Evolutionary conservation across 805 yeast species (phyloP).

Genomic region (Candida pini): DNA sequence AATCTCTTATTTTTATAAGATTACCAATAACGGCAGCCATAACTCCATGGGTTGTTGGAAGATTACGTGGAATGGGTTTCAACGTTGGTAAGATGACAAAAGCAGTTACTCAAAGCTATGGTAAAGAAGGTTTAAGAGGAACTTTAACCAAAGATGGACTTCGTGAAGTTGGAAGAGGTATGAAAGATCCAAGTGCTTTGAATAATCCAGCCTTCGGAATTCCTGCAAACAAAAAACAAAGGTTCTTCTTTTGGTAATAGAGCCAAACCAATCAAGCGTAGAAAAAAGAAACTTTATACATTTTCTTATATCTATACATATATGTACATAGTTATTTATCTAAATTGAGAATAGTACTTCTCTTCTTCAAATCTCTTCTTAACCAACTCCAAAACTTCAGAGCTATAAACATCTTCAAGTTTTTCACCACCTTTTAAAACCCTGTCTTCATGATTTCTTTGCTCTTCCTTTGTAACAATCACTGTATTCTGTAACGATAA

Average conservation of each 20-base stretch:
- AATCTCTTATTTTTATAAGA: constrained; percentile 75
- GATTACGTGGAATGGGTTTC: constrained; percentile 73
- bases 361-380: constrained; percentile 70
- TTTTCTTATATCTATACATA: background rate
- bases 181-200: constrained; percentile 35
- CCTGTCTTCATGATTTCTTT: constrained; percentile 67
- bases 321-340: constrained; percentile 14
- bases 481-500: constrained; percentile 75
- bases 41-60: constrained; percentile 71
- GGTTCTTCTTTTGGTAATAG: constrained; percentile 50
- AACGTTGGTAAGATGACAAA: constrained; percentile 55
- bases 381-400: constrained; percentile 52
- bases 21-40: constrained; percentile 89
- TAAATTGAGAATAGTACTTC: constrained; percentile 57
- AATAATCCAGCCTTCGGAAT: constrained; percentile 46
- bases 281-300: background rate
- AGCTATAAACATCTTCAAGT: constrained; percentile 57
- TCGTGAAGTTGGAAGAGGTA: constrained; percentile 17
- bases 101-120: constrained; percentile 21
- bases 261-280: background rate
- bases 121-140: constrained; percentile 22
- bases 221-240: constrained; percentile 43
- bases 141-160: constrained; percentile 21
- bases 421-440: constrained; percentile 65
- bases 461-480: constrained; percentile 85